Base-by-base conservation (phyloP, 257 asterid species). In the Henckelia pumila region DNA sequence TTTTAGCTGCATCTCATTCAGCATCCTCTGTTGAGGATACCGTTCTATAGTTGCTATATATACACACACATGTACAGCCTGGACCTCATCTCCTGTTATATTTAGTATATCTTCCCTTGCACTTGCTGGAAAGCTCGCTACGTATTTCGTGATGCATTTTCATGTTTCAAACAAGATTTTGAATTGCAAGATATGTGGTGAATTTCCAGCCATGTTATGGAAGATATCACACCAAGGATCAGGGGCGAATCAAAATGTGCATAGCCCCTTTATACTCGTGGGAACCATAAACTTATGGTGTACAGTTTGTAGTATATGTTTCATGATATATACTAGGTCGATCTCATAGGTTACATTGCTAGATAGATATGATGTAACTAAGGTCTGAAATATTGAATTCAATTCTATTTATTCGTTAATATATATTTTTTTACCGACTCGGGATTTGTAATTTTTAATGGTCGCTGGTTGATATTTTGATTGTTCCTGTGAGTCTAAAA, bases 1-100 rank as follows among this genome's bases (percentile, higher is more conserved):
- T 91, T 60, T 81, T 91, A n/a, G 97, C 95, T 30, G 96, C 95
- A 5, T 76, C 91, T 59, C 85, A 83, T 77, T 77, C 95, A 22
- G 61, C 88, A 33, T 71, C 85, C 63, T 71, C 82, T 4, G 78
- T 63, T 53, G 74, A 56, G 63, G 77, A 74, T 77, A 76, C 9
- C 14, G 65, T 75, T 75, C 80, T 16, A 17, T 47, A 76, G 81
- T 61, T 75, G 80, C 84, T 29, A 63, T 88, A 77, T 72, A 68
- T 77, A 75, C 49, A 33, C 29, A 56, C 58, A 59, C 33, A 26
- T 66, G 62, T 53, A 59, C 53, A 72, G 23, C 37, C 63, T 0
- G 6, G 19, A 14, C 52, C n/a, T 40, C n/a, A 40, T 40, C 52
- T 40, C 19, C 52, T 40, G 52, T 1, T 40, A 40, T 40, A 13